Evolutionary conservation across 2,329 filamentous ascomycete species (phyloP), one percentile per base, ranked within the genome.

Genomic region (Cordyceps cicadae): DNA sequence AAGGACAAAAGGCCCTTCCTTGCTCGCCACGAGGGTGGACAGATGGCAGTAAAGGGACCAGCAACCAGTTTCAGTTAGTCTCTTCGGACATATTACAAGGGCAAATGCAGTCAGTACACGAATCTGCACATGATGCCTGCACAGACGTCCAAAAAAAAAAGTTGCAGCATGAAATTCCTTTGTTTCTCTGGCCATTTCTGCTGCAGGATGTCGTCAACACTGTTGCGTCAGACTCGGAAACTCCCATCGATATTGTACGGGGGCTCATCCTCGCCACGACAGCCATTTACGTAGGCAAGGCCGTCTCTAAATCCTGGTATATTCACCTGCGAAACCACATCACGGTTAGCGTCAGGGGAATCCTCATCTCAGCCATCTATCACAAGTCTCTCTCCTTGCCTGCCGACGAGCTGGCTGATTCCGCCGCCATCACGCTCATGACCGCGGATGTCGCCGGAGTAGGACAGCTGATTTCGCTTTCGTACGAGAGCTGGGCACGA

Each of bases 261-360:
- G 57, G 50, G 2, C 19, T 60, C 3, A 60, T 60, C 26, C 49
- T 52, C 3, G 57, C 57, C 14, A 60, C 57, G 12, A 43, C 41
- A 14, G 32, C 32, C 29, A 39, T 60, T 14, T 60, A 54, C 19
- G 19, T 41, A 17, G 50, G 58, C 39, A 60, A 49, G 15, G 51
- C 58, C 5, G 29, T 58, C 26, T 49, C 54, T 21, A 60, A 48
- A 24, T 48, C 58, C 1, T 60, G 51, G 50, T 60, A 54, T 21
- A 53, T 8, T 15, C 50, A 49, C 17, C 11, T 54, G 17, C 19
- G 21, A 39, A 54, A 41, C 7, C 58, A 54, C 7, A 60, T 54
- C 17, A 48, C 26, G 19, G 21, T 49, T 6, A 29, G 43, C 24
- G 32, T 54, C 14, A 45, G 58, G 19, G 43, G 50, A 2, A 49